These are phyloP conservation scores for Epichloe coenophiala DNA, from an alignment of 2,329 filamentous ascomycete species.

Conservation along the genomic window DNA sequence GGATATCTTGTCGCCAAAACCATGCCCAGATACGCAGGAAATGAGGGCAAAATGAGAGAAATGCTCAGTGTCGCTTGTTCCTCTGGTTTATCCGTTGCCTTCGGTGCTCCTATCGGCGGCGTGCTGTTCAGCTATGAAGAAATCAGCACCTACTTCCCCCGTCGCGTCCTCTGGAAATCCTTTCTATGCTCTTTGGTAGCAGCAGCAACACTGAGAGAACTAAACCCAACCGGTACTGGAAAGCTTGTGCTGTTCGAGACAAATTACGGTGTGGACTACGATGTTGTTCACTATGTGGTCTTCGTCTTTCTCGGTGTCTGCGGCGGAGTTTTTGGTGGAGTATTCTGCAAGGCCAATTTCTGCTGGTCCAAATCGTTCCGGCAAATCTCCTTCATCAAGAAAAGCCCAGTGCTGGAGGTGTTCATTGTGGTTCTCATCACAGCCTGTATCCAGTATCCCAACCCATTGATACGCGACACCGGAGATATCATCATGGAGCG, in stretches of 20 bases:
- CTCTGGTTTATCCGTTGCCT: conserved; percentile 44
- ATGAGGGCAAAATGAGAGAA: conserved; percentile 44
- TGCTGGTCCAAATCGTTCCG: conserved; percentile 42
- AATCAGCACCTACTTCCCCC: conserved; percentile 46
- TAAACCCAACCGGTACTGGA: conserved; percentile 47
- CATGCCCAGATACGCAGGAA: conserved; percentile 44
- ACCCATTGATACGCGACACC: conserved; percentile 38
- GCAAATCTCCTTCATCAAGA: conserved; percentile 35
- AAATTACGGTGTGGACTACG: conserved; percentile 41
- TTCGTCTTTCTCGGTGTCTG: conserved; percentile 42
- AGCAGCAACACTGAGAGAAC: conserved; percentile 38
- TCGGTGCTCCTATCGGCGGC: conserved; percentile 48
- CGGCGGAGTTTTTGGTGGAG: conserved; percentile 44
- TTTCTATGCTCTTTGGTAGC: conserved; percentile 45
- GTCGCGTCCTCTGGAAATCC: conserved; percentile 40
- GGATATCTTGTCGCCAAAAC: conserved; percentile 36
- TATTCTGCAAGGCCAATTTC: conserved; percentile 46
- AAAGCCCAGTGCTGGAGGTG: conserved; percentile 41
- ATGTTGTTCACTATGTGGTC: conserved; percentile 39
- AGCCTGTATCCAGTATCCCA: conserved; percentile 40
- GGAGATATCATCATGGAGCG: conserved; percentile 43
- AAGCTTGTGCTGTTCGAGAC: conserved; percentile 49
- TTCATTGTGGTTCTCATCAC: conserved; percentile 39
- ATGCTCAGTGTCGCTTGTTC: conserved; percentile 44
- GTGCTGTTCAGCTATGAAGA: conserved; percentile 49